A percentile compares a stretch with the other conserved stretches of the same genome.
Conservation (phyloP, 2,329 filamentous ascomycete species). For the Rhexocercosporidium sp. region DNA sequence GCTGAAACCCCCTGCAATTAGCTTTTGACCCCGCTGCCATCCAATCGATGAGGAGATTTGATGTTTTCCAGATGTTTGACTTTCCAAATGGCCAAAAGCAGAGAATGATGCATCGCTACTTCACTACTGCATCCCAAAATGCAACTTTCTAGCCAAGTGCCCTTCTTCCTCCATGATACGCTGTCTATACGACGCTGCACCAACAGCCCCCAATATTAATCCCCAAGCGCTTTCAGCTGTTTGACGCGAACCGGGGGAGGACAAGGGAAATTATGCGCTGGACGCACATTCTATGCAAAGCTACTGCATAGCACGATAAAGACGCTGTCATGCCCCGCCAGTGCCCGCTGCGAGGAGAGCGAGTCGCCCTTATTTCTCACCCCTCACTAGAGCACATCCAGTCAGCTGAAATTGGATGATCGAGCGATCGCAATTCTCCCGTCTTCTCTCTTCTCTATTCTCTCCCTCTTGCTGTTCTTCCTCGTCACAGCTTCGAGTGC, state of each 20-base stretch:
- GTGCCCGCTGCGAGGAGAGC: too few relatives aligned
- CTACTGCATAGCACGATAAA: slow-evolving; percentile 4
- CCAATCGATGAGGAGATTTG: background rate
- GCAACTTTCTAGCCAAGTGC: background rate
- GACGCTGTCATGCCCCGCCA: slow-evolving; percentile 12
- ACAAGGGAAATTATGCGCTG: slow-evolving; percentile 18
- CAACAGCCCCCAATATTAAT: slow-evolving; percentile 20
- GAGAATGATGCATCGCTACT: background rate
- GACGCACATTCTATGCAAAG: slow-evolving; percentile 6
- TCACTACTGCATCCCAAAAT: background rate
- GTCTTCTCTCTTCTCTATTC: background rate
- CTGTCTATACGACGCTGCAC: background rate
- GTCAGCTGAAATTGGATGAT: background rate
- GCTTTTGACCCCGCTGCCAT: slow-evolving; percentile 11
- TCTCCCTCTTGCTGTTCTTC: background rate
- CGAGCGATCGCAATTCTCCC: background rate
- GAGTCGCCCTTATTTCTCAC: slow-evolving; percentile 9
- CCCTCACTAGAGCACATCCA: slow-evolving; percentile 2
- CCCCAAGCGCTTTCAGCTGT: slow-evolving; percentile 18
- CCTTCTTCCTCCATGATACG: background rate
- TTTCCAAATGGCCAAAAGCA: background rate
- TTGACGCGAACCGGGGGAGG: background rate
- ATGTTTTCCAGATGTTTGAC: too few relatives aligned
- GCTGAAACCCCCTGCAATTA: slow-evolving; percentile 27
- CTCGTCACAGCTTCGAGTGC: slow-evolving; percentile 1